These are phyloP conservation scores for Nakaseomyces nivariensis DNA, from an alignment of 1,139 yeast species.

Conservation along the genomic window DNA sequence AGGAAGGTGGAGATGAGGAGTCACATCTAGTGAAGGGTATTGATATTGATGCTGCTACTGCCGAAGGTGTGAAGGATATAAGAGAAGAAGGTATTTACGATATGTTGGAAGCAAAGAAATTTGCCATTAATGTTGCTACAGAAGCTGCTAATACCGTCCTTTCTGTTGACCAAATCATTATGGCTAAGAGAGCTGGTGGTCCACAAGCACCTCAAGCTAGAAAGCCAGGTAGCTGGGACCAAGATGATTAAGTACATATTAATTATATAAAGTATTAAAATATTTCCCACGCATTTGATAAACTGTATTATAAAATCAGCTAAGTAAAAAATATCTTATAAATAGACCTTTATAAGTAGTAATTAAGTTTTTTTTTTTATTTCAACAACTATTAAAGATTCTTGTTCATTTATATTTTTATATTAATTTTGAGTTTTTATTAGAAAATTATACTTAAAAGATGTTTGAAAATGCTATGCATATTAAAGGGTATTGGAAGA, in stretches of 20 bases:
- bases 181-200: constrained; percentile 92
- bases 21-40: constrained; percentile 48
- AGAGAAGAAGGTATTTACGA: constrained; percentile 64
- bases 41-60: constrained; percentile 58
- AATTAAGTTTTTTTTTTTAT: neutral
- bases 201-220: constrained; percentile 74
- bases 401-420: neutral
- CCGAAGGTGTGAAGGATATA: constrained; percentile 65
- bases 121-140: constrained; percentile 88
- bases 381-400: neutral
- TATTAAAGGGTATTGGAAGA: too few relatives aligned
- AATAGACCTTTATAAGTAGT: neutral
- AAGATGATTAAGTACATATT: constrained; percentile 49
- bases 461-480: too few relatives aligned
- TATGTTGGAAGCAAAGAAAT: constrained; percentile 66
- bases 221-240: constrained; percentile 96
- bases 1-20: constrained; percentile 19
- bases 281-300: neutral
- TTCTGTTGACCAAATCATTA: constrained; percentile 57
- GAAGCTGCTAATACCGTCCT: constrained; percentile 90
- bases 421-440: too few relatives aligned
- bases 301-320: constrained; percentile 1
- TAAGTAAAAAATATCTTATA: neutral
- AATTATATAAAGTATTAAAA: neutral
- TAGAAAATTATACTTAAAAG: too few relatives aligned